These are phyloP conservation scores for Mycena olivaceomarginata DNA, from an alignment of 768 basidiomycete species.

Conservation along the genomic window DNA sequence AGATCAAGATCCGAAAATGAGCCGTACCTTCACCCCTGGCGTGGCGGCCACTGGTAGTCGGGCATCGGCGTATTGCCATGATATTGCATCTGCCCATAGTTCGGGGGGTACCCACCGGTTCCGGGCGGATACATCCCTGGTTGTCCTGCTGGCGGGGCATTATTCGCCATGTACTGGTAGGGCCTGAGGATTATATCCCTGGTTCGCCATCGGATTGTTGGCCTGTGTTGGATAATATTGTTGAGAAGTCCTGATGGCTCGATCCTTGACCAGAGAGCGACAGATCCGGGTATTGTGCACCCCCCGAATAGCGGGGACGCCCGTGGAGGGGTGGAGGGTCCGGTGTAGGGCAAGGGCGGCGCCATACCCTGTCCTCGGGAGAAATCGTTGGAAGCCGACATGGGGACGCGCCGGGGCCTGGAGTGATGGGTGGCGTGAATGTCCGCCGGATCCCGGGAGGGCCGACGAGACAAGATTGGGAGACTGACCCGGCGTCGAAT, in stretches of 20 bases:
- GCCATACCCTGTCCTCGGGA: not conserved
- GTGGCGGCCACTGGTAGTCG: not conserved
- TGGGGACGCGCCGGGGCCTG: not conserved
- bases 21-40: not conserved
- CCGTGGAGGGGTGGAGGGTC: not conserved
- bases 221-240: not conserved
- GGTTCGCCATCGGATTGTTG: not conserved
- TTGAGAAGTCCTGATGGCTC: not conserved
- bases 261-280: not conserved
- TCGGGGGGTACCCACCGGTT: not conserved
- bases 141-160: not conserved
- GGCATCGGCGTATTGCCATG: not conserved
- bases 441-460: not conserved
- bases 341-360: slow-evolving; percentile 14
- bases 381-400: not conserved
- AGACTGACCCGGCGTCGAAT: not conserved
- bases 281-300: not conserved
- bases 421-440: not conserved
- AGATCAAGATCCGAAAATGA: not conserved
- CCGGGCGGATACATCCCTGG: not conserved
- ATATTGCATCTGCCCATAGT: not conserved
- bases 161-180: not conserved
- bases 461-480: not conserved
- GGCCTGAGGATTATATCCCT: not conserved
- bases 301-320: slow-evolving; percentile 7